phyloP scores from a whole-genome alignment of 441 rosid genomes.

The Gossypium gossypioides region DNA sequence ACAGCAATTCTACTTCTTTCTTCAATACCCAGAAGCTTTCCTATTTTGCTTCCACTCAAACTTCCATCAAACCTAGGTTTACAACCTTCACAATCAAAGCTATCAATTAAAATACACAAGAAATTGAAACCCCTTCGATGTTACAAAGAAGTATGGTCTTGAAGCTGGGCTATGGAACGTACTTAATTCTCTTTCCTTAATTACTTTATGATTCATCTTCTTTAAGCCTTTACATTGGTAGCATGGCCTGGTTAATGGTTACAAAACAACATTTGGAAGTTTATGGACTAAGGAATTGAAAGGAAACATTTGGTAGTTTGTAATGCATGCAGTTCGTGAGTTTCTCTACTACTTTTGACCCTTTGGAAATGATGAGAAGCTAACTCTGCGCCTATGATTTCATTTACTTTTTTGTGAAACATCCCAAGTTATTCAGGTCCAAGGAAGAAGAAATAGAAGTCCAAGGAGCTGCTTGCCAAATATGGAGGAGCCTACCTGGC shows the following conservation, averaged over 20 bases:
- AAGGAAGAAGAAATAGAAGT: slow-evolving; percentile 43
- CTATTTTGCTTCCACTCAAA: slow-evolving; percentile 19
- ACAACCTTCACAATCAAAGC: slow-evolving; percentile 44
- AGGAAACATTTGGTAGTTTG: too few species aligned
- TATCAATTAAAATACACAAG: slow-evolving; percentile 42
- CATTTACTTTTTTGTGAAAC: background rate
- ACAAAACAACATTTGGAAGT: background rate
- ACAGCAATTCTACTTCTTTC: slow-evolving; percentile 27
- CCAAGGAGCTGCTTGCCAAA: slow-evolving; percentile 67
- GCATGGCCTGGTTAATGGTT: background rate
- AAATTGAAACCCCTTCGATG: slow-evolving; percentile 37
- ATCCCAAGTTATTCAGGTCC: slow-evolving; percentile 44
- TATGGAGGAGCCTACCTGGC: slow-evolving; percentile 93
- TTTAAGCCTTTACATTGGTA: background rate
- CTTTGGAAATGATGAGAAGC: slow-evolving; percentile 44
- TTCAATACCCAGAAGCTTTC: slow-evolving; percentile 15
- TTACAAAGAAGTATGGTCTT: slow-evolving; percentile 73
- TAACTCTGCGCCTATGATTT: background rate
- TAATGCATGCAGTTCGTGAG: too few species aligned
- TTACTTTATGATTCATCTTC: background rate
- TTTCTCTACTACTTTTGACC: background rate
- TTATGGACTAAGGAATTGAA: too few species aligned
- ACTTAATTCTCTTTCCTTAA: background rate
- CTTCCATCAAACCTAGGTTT: slow-evolving; percentile 20
- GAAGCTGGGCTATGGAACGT: slow-evolving; percentile 93